A percentile compares a stretch with the other conserved stretches of the same genome.
Conservation (phyloP, 1,284 basidiomycete species). For the Ustilago shanxiensis region DNA sequence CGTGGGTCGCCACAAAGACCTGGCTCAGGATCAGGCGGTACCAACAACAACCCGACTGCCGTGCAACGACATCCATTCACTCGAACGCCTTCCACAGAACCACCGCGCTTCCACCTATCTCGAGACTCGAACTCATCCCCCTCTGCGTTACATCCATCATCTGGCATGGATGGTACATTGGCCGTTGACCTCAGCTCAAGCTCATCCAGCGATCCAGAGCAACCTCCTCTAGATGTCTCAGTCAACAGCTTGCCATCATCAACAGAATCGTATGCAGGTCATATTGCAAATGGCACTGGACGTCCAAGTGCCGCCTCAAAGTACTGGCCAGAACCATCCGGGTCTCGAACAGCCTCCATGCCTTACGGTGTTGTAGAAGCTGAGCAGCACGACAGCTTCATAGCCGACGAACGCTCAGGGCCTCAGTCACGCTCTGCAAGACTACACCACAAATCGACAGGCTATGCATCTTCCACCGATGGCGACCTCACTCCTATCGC, state of each 20-base stretch:
- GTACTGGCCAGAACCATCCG: conserved; percentile 38
- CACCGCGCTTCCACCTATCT: conserved; percentile 39
- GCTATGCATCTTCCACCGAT: conserved; percentile 57
- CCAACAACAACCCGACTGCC: conserved; percentile 10
- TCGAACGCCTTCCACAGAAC: conserved; percentile 39
- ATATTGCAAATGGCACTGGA: background rate
- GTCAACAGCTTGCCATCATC: conserved; percentile 19
- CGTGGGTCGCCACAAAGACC: conserved; percentile 20
- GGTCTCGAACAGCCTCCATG: conserved; percentile 6
- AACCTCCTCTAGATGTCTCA: conserved; percentile 21
- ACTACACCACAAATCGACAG: conserved; percentile 24
- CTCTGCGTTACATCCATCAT: conserved; percentile 3
- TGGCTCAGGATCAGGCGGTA: conserved; percentile 1
- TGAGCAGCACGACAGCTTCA: conserved; percentile 15
- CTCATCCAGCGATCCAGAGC: conserved; percentile 18
- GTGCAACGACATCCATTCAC: conserved; percentile 40
- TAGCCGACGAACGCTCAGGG: conserved; percentile 15
- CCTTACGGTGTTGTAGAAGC: conserved; percentile 7
- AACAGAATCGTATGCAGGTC: conserved; percentile 10
- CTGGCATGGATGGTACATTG: conserved; percentile 17
- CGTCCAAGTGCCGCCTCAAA: conserved; percentile 10
- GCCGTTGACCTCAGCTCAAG: conserved; percentile 29
- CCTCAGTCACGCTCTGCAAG: conserved; percentile 26
- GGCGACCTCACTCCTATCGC: conserved; percentile 49
- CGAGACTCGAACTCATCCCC: conserved; percentile 10